Percentiles rank a stretch among this genome's conserved stretches.
Conservation (phyloP, 192 early-diverging fungal genomes). For the Lobosporangium transversale region DNA sequence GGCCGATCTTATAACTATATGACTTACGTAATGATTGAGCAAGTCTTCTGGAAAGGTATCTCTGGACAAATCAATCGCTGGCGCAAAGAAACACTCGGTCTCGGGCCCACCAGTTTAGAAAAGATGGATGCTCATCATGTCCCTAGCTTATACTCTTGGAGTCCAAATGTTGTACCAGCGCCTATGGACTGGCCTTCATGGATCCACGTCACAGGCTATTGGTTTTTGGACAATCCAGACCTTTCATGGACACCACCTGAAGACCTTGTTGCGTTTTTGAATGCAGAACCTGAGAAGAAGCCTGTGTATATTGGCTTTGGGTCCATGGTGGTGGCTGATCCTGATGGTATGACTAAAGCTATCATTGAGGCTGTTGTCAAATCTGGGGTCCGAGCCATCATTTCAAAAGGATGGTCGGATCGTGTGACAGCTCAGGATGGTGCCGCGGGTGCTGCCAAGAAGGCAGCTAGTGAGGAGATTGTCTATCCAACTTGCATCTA, state of each 20-base stretch:
- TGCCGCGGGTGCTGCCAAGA: constrained; percentile 16
- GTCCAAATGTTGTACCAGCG: constrained; percentile 65
- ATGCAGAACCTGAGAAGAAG: constrained; percentile 48
- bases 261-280: constrained; percentile 65
- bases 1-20: constrained; percentile 69
- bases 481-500: constrained; percentile 63
- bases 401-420: constrained; percentile 80
- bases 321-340: constrained; percentile 78
- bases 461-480: constrained; percentile 38
- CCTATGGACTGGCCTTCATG: constrained; percentile 75
- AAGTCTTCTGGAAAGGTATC: constrained; percentile 73
- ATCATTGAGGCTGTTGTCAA: constrained; percentile 73
- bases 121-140: constrained; percentile 62
- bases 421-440: constrained; percentile 52
- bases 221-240: constrained; percentile 78
- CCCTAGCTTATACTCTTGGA: constrained; percentile 75
- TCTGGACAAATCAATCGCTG: constrained; percentile 66
- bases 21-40: constrained; percentile 75
- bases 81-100: constrained; percentile 56
- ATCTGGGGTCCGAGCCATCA: constrained; percentile 71
- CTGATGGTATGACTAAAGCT: constrained; percentile 65
- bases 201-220: constrained; percentile 77
- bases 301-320: constrained; percentile 84
- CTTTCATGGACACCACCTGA: constrained; percentile 65
- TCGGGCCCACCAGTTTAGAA: constrained; percentile 61